A percentile compares a stretch with the other conserved stretches of the same genome.
Evolutionary conservation across 176 grass and related monocot species (phyloP).

Genomic region (Phyllostachys edulis): DNA sequence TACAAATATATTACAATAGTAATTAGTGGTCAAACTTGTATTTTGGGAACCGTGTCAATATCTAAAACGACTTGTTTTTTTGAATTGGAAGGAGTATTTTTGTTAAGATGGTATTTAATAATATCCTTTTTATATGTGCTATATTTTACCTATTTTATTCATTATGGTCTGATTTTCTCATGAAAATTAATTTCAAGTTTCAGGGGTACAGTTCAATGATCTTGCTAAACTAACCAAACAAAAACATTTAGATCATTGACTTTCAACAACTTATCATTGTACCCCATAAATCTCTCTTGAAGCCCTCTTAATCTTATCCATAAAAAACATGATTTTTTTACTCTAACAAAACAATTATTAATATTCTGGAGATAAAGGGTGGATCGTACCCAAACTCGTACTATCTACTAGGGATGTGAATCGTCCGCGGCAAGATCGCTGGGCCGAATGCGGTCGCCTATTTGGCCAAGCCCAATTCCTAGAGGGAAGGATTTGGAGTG

Average conservation of each 20-base stretch:
- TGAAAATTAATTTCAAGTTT: neutral
- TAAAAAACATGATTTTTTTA: neutral
- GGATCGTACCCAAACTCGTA: neutral
- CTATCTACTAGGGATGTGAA: no score
- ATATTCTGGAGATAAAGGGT: neutral
- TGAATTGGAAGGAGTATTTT: no score
- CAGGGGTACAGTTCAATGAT: no score
- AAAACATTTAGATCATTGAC: neutral
- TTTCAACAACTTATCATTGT: neutral
- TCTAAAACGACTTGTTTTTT: no score
- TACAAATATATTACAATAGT: no score
- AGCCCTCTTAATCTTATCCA: neutral
- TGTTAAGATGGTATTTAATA: neutral
- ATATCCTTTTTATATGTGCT: neutral
- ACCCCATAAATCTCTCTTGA: neutral
- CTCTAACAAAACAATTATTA: neutral
- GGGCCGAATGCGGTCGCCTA: no score
- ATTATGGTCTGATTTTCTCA: neutral
- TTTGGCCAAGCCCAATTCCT: neutral
- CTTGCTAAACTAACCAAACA: no score
- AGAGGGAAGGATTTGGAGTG: no score
- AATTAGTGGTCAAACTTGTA: no score
- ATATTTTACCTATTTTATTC: neutral
- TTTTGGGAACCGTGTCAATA: no score
- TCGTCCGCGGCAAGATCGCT: no score